A percentile compares a stretch with the other conserved stretches of the same genome.
These are phyloP conservation scores for Chlorella sp. DNA, from an alignment of 139 green algal genomes.

Conservation along the genomic window DNA sequence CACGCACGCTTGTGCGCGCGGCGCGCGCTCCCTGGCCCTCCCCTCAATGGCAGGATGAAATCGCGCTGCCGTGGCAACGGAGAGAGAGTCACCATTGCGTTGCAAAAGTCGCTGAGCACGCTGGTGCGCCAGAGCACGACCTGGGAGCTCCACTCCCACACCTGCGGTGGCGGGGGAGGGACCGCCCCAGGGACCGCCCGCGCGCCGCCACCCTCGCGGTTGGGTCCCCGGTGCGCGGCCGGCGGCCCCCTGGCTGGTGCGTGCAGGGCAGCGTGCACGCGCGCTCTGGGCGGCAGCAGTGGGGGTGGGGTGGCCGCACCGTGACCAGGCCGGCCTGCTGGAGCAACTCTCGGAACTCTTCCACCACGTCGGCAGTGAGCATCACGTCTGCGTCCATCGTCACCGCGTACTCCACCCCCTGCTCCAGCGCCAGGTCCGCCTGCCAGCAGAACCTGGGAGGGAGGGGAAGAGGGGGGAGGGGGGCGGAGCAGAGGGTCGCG, in stretches of 20 bases:
- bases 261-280: neutral
- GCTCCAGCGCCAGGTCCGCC: neutral
- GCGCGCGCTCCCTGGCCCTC: too few species aligned
- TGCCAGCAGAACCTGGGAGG: slow-evolving; percentile 14
- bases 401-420: neutral
- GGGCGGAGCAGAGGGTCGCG: too few species aligned
- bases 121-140: neutral
- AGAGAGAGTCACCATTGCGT: neutral
- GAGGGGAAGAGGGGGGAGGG: too few species aligned
- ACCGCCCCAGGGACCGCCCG: neutral
- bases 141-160: too few species aligned
- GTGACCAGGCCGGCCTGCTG: too few species aligned
- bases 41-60: too few species aligned
- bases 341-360: neutral
- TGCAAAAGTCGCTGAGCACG: neutral
- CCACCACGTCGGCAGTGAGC: neutral
- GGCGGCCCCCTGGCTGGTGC: neutral
- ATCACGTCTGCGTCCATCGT: neutral
- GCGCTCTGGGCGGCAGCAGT: too few species aligned
- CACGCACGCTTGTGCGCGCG: neutral
- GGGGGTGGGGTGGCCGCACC: too few species aligned
- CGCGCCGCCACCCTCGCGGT: neutral
- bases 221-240: neutral
- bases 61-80: too few species aligned
- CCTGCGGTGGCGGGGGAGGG: neutral